Base-by-base conservation (phyloP, 768 basidiomycete genomes). In the Suillus plorans region DNA sequence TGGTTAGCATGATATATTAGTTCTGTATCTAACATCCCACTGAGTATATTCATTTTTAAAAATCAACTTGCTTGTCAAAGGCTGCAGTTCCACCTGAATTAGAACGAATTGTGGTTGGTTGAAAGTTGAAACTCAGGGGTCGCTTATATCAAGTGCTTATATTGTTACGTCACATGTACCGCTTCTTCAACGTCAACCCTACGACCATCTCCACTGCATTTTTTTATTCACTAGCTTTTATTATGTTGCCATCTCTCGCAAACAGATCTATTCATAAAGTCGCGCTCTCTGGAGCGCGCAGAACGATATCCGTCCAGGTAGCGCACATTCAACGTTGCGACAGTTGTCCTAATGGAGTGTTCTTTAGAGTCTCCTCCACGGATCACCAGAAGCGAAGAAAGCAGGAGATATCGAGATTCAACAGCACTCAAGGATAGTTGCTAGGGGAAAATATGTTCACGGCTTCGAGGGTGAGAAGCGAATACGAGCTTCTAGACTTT, bases 401-500 rank as follows among this genome's bases (percentile, higher is more conserved):
- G 92, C 89, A 52, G 92, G 94, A 47, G 91, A 92, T 59, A 78
- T 86, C 44, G 89, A 90, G 64, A 79, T 84, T 53, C 85, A 86
- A 63, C 92, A 96, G 72, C 95, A 99, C 75, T 95, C 94, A 2
- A 85, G 88, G 70, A 78, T 96, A 9, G 90, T 99, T 47, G 97
- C 93, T 41, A 82, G 97, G 64, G 94, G 95, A 55, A 99, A 99
- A 82, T 96, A 95, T 74, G 84, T 96, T 41, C 95, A 97, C 75
- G 92, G 89, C 14, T 88, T 97, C 69, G 92, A 95, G 79, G 84
- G 95, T 95, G 72, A 59, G 65, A 16, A 52, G 49, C 63, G 42
- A 56, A 62, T 52, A 61, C 41, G 65, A 31, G 1, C 25, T 64
- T 49, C 41, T 22, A 57, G 8, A 42, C 59, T 13, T n/a, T 20